Base-by-base conservation (phyloP, 108 stramenopile species). In the Fragilaria radians region DNA sequence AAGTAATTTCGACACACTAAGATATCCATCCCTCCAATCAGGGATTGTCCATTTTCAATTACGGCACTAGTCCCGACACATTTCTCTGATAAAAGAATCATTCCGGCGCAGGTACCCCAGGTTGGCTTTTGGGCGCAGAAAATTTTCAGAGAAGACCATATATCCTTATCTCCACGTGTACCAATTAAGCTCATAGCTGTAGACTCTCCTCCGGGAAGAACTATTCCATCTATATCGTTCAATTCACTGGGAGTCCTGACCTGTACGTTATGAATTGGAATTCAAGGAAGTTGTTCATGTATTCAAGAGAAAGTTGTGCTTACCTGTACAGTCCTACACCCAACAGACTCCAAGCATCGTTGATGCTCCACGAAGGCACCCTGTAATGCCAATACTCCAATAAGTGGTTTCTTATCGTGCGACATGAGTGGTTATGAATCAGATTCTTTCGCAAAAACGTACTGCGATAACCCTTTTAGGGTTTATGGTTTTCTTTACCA, bases 101-200 rank as follows among this genome's bases (percentile, higher is more conserved):
- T 95, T 29, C 98, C 98, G 1, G 98, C 98, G 61, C 98, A 99
- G 1, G 98, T 99, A 29, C 98, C 98, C 97, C 97, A 99, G 0
- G 90, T 85, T 21, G 97, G 97, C 48, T 86, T 88, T 9, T 48
- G 56, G 5, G 70, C 46, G 1, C 88, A 80, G 67, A 91, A 96
- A 33, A 79, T 63, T 53, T 81, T 65, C 7, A 98, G 57, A 5
- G 76, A 79, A 19, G 78, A 78, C 86, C 86, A 93, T 14, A 92
- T 54, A 24, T 76, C 76, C 34, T 67, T 70, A 26, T 67, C 71
- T 5, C 62, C 57, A 22, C 46, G 50, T 19, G 32, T 28, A 11
- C 90, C 91, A 61, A 96, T 91, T 56, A 96, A 78, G 18, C 91
- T 91, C 95, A 99, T 99, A 29, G 98, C 95, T 1, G 98, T 99